These are phyloP conservation scores for Vitis rotundifolia DNA, from an alignment of 164 flowering plant genomes.

Conservation along the genomic window DNA sequence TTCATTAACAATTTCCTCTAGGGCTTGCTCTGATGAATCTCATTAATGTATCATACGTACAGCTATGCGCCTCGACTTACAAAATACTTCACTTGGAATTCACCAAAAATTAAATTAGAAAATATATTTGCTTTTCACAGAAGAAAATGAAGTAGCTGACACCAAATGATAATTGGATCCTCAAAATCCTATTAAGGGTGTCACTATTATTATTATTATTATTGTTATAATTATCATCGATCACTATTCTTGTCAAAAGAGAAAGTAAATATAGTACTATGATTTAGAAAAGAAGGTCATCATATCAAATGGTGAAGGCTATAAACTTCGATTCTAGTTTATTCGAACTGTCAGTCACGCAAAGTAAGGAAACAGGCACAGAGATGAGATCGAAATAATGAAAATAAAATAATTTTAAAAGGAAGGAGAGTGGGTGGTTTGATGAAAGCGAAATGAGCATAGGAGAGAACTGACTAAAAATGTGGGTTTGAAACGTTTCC, in stretches of 20 bases:
- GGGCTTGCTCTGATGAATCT: conserved; percentile 30
- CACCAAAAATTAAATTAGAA: background rate
- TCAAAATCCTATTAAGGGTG: conserved; percentile 13
- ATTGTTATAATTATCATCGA: conserved; percentile 18
- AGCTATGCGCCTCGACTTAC: conserved; percentile 3
- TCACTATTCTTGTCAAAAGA: conserved; percentile 9
- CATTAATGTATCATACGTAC: conserved; percentile 35
- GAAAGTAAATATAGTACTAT: conserved; percentile 12
- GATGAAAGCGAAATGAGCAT: conserved; percentile 41
- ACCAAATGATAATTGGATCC: conserved; percentile 20
- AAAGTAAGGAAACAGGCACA: conserved; percentile 1
- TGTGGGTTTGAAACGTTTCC: conserved; percentile 47
- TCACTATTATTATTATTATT: conserved; percentile 18
- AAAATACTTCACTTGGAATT: background rate
- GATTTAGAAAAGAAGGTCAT: conserved; percentile 21
- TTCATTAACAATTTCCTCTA: conserved; percentile 34
- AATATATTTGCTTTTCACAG: background rate
- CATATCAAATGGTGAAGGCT: conserved; percentile 16
- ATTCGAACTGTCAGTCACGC: conserved; percentile 20
- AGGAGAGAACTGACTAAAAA: conserved; percentile 26
- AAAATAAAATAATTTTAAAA: background rate
- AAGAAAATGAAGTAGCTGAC: conserved; percentile 20
- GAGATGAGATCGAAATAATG: background rate
- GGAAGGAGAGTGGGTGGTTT: conserved; percentile 16
- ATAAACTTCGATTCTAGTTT: conserved; percentile 25